phyloP scores from a whole-genome alignment of 306 rosid genomes.

The Castanospermum australe region DNA sequence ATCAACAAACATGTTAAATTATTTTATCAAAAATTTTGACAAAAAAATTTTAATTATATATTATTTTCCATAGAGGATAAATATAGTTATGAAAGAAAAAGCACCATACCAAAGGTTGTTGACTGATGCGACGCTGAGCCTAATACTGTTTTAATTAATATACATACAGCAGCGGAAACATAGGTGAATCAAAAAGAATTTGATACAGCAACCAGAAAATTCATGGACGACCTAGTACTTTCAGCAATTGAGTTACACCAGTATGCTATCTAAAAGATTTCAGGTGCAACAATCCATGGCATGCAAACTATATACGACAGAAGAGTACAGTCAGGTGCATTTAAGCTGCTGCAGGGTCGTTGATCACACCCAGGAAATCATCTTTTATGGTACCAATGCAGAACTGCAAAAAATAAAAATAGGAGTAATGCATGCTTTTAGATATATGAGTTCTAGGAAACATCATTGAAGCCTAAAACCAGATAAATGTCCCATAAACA shows the following conservation, averaged over 20 bases:
- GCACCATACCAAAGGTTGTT: no score
- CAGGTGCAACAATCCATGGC: slow-evolving; percentile 18
- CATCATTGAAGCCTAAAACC: not conserved
- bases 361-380: slow-evolving; percentile 97
- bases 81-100: no score
- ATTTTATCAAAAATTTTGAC: no score
- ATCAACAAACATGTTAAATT: no score
- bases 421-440: not conserved
- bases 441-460: not conserved
- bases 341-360: slow-evolving; percentile 71
- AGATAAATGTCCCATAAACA: not conserved
- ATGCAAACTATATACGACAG: not conserved
- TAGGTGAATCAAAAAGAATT: not conserved
- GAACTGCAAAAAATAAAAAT: slow-evolving; percentile 51
- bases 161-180: slow-evolving; percentile 8
- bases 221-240: not conserved
- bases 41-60: no score
- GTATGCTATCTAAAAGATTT: not conserved
- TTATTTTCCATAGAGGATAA: no score
- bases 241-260: not conserved
- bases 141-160: not conserved
- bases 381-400: slow-evolving; percentile 98
- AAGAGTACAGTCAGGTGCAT: not conserved
- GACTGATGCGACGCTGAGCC: not conserved
- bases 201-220: not conserved